A percentile compares a stretch with the other conserved stretches of the same genome.
Conservation (phyloP, 164 flowering plant genomes). For the Saururus chinensis region DNA sequence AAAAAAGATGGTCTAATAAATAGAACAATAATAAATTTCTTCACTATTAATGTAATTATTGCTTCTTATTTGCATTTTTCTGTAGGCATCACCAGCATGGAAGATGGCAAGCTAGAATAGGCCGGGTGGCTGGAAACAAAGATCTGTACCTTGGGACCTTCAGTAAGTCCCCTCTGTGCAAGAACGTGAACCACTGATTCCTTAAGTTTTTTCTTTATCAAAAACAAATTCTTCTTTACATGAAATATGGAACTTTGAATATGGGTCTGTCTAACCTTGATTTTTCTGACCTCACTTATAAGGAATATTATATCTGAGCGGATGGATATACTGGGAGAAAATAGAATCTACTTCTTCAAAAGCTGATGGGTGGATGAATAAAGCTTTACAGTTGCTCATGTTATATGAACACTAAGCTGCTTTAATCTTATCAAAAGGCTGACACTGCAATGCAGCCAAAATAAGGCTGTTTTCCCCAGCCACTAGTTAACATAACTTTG, state of each 20-base stretch:
- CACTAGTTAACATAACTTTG: neutral
- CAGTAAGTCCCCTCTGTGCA: slow-evolving; percentile 27
- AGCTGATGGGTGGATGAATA: slow-evolving; percentile 7
- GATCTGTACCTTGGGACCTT: slow-evolving; percentile 91
- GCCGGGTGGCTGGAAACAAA: slow-evolving; percentile 90
- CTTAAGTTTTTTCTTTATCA: too few relatives aligned
- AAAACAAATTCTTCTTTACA: neutral
- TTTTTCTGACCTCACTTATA: too few relatives aligned
- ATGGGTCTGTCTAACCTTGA: too few relatives aligned
- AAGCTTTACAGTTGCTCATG: neutral
- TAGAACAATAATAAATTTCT: too few relatives aligned
- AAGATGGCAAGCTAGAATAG: slow-evolving; percentile 92
- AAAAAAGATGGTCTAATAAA: neutral
- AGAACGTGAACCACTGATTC: too few relatives aligned
- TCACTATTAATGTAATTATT: neutral
- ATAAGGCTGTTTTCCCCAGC: slow-evolving; percentile 10
- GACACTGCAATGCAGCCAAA: neutral
- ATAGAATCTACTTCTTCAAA: slow-evolving; percentile 8
- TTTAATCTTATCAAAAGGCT: neutral
- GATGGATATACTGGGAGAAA: neutral
- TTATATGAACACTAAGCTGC: neutral
- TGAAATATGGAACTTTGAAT: neutral
- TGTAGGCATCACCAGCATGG: slow-evolving; percentile 86
- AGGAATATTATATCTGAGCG: neutral
- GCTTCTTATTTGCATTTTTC: slow-evolving; percentile 6